These are phyloP conservation scores for Cyphellophora europaea DNA, from an alignment of 2,329 filamentous ascomycete genomes.

Conservation along the genomic window DNA sequence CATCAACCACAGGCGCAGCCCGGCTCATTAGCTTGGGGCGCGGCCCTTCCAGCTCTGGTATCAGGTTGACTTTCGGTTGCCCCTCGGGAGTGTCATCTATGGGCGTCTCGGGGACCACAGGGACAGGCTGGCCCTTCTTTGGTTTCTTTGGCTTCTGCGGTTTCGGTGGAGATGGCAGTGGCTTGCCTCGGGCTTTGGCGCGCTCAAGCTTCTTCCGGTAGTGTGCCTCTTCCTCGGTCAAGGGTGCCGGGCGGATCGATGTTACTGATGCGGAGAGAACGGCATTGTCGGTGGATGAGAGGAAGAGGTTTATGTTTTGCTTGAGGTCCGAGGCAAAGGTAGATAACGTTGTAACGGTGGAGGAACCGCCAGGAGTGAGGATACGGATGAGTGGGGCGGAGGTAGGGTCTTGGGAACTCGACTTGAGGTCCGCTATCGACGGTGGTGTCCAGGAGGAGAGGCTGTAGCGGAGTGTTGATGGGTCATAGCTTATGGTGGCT, in stretches of 20 bases:
- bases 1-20: constrained; percentile 29
- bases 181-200: constrained; percentile 16
- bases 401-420: constrained; percentile 30
- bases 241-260: constrained; percentile 12
- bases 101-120: not conserved
- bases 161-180: constrained; percentile 13
- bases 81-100: not conserved
- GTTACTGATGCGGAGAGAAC: constrained; percentile 27
- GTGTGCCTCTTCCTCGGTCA: constrained; percentile 12
- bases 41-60: constrained; percentile 23
- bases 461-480: constrained; percentile 24
- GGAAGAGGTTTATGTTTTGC: constrained; percentile 30
- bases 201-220: constrained; percentile 15
- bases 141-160: constrained; percentile 15
- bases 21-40: constrained; percentile 31
- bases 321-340: constrained; percentile 21
- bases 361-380: constrained; percentile 22
- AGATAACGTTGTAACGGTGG: constrained; percentile 29
- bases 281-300: constrained; percentile 29
- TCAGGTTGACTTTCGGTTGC: constrained; percentile 22
- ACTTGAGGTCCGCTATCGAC: constrained; percentile 7
- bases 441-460: constrained; percentile 31
- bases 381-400: constrained; percentile 43
- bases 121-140: constrained; percentile 4
- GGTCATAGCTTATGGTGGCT: constrained; percentile 33